Base-by-base conservation (phyloP, 441 rosid genomes). In the Euphorbia corollata region DNA sequence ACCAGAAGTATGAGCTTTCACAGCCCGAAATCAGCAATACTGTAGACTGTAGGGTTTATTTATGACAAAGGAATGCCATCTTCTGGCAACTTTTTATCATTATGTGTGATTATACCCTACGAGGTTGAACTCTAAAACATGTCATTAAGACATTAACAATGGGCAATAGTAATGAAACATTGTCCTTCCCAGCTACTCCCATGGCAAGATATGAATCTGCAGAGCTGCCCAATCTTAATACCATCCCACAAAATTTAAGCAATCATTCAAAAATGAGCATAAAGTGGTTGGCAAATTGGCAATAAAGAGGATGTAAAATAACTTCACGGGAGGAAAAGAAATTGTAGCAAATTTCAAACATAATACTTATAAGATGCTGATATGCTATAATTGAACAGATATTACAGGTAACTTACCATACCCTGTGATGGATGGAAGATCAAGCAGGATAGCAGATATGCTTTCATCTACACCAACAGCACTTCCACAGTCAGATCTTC, bases 371-470 rank as follows among this genome's bases (percentile, higher is more conserved):
- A 30, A 15, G 12, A 27, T 27, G 32, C 32, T 27, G 32, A 27
- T 27, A 59, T 22, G 6, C 47, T 15, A 59, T 32, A 6, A 19
- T 30, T 22, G 13, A 68, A 59, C 16, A 18, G 57, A 68, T 34
- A 19, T 38, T 43, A 59, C 39, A 71, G 67, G 73, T 9, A 79
- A 81, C 89, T 79, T 83, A 82, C 86, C 84, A 76, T 90, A 93
- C 90, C 96, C 91, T 83, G 99, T 87, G 86, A 93, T 84, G 78
- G 96, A 91, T 23, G 96, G 96, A 74, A 85, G 87, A 82, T 86
- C 91, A 73, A 93, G 95, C 69, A 93, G 79, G 74, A 93, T 86
- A 30, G 92, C 80, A 63, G 99, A 91, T 8, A 87, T 78, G 77
- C 84, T 80, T 50, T 75, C 80, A 72, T 89, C 93, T 65, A 68